A percentile compares a stretch with the other conserved stretches of the same genome.
Evolutionary conservation across 805 yeast species (phyloP).

Genomic region (Zygotorulaspora danielsina): DNA sequence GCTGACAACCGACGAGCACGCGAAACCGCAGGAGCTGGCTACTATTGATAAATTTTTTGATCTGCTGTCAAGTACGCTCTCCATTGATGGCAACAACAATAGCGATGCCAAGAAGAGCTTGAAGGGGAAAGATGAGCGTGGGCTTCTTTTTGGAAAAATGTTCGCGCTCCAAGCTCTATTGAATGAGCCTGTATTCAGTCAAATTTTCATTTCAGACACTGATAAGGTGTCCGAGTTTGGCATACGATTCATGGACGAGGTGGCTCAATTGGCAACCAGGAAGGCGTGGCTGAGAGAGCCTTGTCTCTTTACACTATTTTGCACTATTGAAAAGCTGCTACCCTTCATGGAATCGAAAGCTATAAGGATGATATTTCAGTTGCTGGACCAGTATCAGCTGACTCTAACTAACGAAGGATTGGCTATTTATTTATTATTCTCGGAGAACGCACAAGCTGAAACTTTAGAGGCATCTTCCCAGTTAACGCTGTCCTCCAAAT

Average conservation of each 20-base stretch:
- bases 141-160: slow-evolving; percentile 72
- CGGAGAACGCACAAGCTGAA: slow-evolving; percentile 12
- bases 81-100: slow-evolving; percentile 40
- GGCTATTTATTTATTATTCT: slow-evolving; percentile 52
- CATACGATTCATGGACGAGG: slow-evolving; percentile 40
- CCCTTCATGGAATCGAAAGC: slow-evolving; percentile 21
- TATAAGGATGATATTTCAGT: slow-evolving; percentile 36
- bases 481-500: slow-evolving; percentile 21
- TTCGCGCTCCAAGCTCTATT: slow-evolving; percentile 79
- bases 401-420: slow-evolving; percentile 74
- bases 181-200: slow-evolving; percentile 44
- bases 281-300: slow-evolving; percentile 90
- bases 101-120: slow-evolving; percentile 42
- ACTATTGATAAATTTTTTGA: slow-evolving; percentile 23
- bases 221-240: slow-evolving; percentile 32
- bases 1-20: slow-evolving; percentile 21
- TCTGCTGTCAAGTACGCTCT: slow-evolving; percentile 30
- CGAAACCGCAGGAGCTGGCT: slow-evolving; percentile 18
- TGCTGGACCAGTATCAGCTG: slow-evolving; percentile 50
- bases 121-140: slow-evolving; percentile 81
- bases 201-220: slow-evolving; percentile 32
- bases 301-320: slow-evolving; percentile 63
- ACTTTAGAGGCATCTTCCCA: slow-evolving; percentile 3
- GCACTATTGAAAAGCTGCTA: slow-evolving; percentile 39
- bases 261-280: slow-evolving; percentile 53